These are phyloP conservation scores for Myriosclerotinia duriaeana DNA, from an alignment of 2,329 filamentous ascomycete genomes.

Conservation along the genomic window DNA sequence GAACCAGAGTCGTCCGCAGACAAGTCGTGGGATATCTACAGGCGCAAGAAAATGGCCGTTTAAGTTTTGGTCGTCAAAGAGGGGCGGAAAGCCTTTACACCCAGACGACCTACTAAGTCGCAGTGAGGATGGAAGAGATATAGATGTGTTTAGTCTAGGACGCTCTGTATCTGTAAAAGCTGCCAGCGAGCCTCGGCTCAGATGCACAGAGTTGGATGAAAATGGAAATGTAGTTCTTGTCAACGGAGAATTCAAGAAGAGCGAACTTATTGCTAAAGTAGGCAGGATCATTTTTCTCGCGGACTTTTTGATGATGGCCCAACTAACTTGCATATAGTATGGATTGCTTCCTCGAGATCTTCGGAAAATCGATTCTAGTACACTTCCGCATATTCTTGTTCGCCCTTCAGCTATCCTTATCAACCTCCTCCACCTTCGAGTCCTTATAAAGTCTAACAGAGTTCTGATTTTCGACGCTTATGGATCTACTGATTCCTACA, in stretches of 20 bases:
- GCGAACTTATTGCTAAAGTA: constrained; percentile 91
- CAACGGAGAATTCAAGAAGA: constrained; percentile 96
- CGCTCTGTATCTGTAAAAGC: constrained; percentile 72
- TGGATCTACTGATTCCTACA: constrained; percentile 89
- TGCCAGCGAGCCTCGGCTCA: constrained; percentile 77
- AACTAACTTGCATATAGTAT: constrained; percentile 57
- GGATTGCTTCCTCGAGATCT: constrained; percentile 90
- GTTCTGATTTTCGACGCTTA: constrained; percentile 96
- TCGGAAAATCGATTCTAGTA: constrained; percentile 95
- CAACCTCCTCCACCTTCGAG: constrained; percentile 92
- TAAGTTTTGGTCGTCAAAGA: constrained; percentile 33
- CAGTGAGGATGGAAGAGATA: constrained; percentile 56
- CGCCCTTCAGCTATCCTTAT: constrained; percentile 91
- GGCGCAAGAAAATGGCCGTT: constrained; percentile 32
- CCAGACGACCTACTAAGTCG: constrained; percentile 58
- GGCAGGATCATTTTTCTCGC: constrained; percentile 27
- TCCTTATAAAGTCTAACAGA: constrained; percentile 90
- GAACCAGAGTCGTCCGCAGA: constrained; percentile 24
- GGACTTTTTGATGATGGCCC: constrained; percentile 19
- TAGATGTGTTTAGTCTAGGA: constrained; percentile 66
- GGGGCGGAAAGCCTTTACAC: constrained; percentile 45
- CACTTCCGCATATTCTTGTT: constrained; percentile 91
- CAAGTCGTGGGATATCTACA: constrained; percentile 30
- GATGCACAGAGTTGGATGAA: constrained; percentile 94
- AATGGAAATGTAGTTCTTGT: constrained; percentile 88